Evolutionary conservation across 176 grass and related monocot genomes (phyloP).

Genomic region (Musa troglodytarum): DNA sequence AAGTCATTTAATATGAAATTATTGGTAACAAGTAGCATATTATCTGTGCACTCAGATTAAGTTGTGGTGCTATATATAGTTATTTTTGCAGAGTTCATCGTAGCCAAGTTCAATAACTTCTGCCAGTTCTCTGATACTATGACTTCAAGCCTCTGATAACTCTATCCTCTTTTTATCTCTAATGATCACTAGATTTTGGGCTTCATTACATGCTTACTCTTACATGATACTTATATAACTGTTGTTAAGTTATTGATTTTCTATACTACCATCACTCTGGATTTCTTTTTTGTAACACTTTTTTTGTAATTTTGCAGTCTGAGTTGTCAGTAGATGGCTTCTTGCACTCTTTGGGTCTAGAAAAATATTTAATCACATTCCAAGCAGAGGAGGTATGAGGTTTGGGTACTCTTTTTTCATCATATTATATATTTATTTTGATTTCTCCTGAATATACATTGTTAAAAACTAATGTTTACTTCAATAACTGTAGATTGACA

Average conservation of each 20-base stretch:
- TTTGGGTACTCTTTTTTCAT: slow-evolving; percentile 2
- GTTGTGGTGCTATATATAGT: background rate
- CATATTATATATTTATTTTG: slow-evolving; percentile 19
- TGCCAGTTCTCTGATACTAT: background rate
- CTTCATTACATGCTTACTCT: background rate
- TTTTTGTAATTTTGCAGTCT: slow-evolving; percentile 30
- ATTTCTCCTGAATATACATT: slow-evolving; percentile 6
- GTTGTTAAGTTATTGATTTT: slow-evolving; percentile 1
- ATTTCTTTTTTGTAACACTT: slow-evolving; percentile 2
- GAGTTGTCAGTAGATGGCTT: slow-evolving; percentile 72
- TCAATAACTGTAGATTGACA: slow-evolving; percentile 65
- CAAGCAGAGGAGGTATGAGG: slow-evolving; percentile 72
- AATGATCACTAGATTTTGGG: background rate
- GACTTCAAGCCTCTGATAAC: background rate
- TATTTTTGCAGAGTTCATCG: background rate
- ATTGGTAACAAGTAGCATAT: background rate
- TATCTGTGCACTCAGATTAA: background rate
- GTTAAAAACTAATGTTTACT: background rate
- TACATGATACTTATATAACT: background rate
- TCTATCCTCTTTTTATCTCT: background rate
- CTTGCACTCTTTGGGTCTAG: slow-evolving; percentile 75
- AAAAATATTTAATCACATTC: slow-evolving; percentile 84
- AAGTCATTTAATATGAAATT: background rate
- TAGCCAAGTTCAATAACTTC: background rate
- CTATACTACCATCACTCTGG: background rate